phyloP scores from a whole-genome alignment of 305 asterid genomes.

The Rubia occidens region DNA sequence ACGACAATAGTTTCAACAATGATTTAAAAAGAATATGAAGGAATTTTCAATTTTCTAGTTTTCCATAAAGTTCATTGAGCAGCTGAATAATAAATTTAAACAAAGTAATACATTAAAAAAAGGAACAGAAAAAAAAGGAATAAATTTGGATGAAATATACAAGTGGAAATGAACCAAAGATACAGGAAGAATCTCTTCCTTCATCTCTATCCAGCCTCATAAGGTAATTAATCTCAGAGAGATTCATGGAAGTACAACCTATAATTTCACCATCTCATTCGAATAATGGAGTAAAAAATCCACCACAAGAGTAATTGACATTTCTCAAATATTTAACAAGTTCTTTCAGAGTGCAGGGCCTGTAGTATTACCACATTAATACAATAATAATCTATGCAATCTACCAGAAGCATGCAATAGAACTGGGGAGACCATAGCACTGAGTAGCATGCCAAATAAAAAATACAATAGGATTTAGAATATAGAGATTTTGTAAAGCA shows the following conservation, averaged over 20 bases:
- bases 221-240: background rate
- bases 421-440: background rate
- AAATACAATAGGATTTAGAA: background rate
- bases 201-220: background rate
- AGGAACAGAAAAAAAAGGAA: background rate
- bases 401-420: background rate
- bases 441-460: background rate
- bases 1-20: background rate
- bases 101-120: too few species aligned
- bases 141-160: background rate
- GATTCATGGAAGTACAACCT: background rate
- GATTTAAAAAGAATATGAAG: background rate
- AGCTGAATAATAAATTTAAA: background rate
- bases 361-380: background rate
- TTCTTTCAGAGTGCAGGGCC: background rate
- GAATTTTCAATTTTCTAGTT: background rate
- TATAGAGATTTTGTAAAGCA: background rate
- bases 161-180: background rate
- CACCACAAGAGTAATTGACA: background rate
- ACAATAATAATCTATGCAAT: background rate
- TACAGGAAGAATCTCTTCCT: background rate
- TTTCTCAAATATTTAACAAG: background rate
- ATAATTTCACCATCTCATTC: background rate
- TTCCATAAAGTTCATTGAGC: background rate
- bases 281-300: background rate